phyloP scores from a whole-genome alignment of 192 early-diverging fungal genomes.

The Jimgerdemannia flammicorona region DNA sequence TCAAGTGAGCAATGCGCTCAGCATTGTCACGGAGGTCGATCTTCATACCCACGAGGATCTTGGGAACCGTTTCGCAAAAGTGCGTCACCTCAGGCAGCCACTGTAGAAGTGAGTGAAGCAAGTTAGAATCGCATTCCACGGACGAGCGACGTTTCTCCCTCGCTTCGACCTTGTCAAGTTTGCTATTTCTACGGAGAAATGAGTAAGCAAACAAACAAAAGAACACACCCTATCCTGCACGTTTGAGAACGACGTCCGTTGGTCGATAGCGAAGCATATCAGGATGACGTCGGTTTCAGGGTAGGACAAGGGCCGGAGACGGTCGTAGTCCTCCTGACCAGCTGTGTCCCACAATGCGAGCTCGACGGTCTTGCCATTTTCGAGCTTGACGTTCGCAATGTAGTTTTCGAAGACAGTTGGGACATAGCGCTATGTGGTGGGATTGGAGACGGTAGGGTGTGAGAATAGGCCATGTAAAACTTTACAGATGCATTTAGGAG shows the following conservation, averaged over 20 bases:
- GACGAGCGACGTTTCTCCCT: too few relatives aligned
- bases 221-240: constrained; percentile 63
- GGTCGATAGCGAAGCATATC: constrained; percentile 65
- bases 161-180: too few relatives aligned
- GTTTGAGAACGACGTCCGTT: constrained; percentile 73
- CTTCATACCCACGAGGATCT: constrained; percentile 49
- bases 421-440: constrained; percentile 55
- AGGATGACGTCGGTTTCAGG: constrained; percentile 67
- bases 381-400: constrained; percentile 49
- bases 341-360: constrained; percentile 74
- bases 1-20: constrained; percentile 17
- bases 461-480: too few relatives aligned
- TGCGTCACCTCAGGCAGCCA: constrained; percentile 49
- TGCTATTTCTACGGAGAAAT: too few relatives aligned
- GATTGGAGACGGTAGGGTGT: background rate
- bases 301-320: constrained; percentile 64
- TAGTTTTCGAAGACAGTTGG: constrained; percentile 77
- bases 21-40: constrained; percentile 36
- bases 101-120: constrained; percentile 10
- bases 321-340: constrained; percentile 73
- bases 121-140: background rate
- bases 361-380: constrained; percentile 52
- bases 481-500: too few relatives aligned
- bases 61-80: constrained; percentile 39
- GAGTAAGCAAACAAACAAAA: too few relatives aligned